Percentiles rank a stretch among this genome's conserved stretches.
Conservation (phyloP, 805 yeast genomes). For the Kurtzmaniella cleridarum region DNA sequence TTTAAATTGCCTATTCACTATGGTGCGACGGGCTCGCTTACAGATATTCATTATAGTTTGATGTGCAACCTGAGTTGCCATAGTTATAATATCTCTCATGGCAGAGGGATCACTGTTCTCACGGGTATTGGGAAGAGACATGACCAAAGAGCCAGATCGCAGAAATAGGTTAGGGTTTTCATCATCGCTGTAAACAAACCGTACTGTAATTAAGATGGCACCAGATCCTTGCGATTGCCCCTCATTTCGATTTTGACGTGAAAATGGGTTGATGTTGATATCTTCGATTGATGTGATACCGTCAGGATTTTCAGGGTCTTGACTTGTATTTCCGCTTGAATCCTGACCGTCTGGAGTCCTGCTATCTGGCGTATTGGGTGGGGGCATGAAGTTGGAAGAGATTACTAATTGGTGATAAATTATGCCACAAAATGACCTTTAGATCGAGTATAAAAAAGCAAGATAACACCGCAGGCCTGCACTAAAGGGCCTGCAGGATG, state of each 20-base stretch:
- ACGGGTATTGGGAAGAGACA: constrained; percentile 65
- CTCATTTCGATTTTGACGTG: too few relatives aligned
- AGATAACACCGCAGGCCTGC: too few relatives aligned
- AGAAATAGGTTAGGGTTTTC: constrained; percentile 32
- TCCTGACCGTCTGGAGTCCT: constrained; percentile 1
- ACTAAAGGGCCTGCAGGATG: too few relatives aligned
- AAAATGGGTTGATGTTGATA: background rate
- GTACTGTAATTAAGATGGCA: constrained; percentile 39
- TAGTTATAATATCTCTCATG: constrained; percentile 53
- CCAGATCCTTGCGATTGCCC: constrained; percentile 8
- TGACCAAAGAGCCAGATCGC: constrained; percentile 53
- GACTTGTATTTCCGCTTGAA: background rate
- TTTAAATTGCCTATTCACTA: constrained; percentile 44
- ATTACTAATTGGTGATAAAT: too few relatives aligned
- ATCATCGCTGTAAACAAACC: constrained; percentile 38
- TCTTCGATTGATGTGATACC: constrained; percentile 1
- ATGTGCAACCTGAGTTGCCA: constrained; percentile 69
- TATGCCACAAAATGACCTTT: too few relatives aligned
- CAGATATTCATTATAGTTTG: constrained; percentile 52
- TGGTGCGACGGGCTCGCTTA: constrained; percentile 47
- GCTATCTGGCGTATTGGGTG: background rate
- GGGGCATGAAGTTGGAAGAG: too few relatives aligned
- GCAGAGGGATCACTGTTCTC: constrained; percentile 54
- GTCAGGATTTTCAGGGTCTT: background rate
- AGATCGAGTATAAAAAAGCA: too few relatives aligned